Evolutionary conservation across 495 filamentous ascomycete genomes (phyloP).

Genomic region (Neurospora tetrasperma): DNA sequence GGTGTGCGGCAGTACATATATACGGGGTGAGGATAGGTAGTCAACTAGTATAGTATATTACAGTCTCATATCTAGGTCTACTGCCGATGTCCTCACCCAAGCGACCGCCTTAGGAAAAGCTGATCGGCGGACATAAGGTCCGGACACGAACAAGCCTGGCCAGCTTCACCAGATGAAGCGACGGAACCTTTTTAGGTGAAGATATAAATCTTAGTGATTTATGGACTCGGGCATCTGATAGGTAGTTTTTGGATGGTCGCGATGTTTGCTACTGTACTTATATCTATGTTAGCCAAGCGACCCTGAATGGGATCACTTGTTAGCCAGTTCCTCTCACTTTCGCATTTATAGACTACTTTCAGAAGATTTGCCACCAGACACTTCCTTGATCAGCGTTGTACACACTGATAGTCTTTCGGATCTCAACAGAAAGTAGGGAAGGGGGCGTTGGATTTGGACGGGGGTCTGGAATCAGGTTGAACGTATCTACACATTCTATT

Average conservation of each 20-base stretch:
- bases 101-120: not conserved
- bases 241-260: not conserved
- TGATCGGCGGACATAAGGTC: not conserved
- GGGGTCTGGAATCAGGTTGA: not conserved
- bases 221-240: not conserved
- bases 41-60: not conserved
- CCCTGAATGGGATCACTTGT: not conserved
- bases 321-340: not conserved
- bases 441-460: not conserved
- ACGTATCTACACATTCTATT: not conserved
- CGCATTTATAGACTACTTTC: not conserved
- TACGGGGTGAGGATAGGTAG: not conserved
- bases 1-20: not conserved
- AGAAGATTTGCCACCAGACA: not conserved
- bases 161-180: not conserved
- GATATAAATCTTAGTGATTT: not conserved
- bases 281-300: not conserved
- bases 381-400: not conserved
- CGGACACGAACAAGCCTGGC: not conserved
- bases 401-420: not conserved
- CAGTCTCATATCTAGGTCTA: not conserved
- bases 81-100: not conserved
- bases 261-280: not conserved
- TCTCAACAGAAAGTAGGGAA: not conserved
- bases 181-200: not conserved